phyloP scores from a whole-genome alignment of 352 stramenopile genomes.

The Globisporangium lucens region DNA sequence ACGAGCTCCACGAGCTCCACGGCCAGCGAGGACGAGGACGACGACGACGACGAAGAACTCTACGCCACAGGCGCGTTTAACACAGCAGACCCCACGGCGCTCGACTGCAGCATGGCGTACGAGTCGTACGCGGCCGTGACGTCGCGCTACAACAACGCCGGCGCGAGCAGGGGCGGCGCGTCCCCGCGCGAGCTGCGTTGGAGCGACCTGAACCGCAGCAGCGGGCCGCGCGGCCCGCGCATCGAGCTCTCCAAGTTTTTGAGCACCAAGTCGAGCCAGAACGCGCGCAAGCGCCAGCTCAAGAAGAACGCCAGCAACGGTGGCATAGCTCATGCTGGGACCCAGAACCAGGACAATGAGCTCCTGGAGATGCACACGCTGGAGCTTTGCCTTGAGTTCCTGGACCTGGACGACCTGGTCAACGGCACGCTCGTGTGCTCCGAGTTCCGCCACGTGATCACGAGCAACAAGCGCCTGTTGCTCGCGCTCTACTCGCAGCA shows the following conservation, averaged over 20 bases:
- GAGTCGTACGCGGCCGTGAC: conserved; percentile 73
- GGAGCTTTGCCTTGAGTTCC: conserved; percentile 76
- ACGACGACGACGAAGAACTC: conserved; percentile 14
- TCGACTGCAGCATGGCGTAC: conserved; percentile 56
- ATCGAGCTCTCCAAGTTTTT: conserved; percentile 29
- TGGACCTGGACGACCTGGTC: conserved; percentile 50
- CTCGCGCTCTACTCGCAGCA: conserved; percentile 58
- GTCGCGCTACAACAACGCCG: conserved; percentile 31
- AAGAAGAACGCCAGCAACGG: conserved; percentile 5
- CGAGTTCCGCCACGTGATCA: conserved; percentile 58
- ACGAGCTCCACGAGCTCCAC: conserved; percentile 29
- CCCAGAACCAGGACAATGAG: conserved; percentile 13
- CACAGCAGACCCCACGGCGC: background rate
- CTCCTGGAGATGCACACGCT: conserved; percentile 48
- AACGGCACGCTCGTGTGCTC: conserved; percentile 39
- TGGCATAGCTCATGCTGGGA: background rate
- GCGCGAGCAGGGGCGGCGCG: conserved; percentile 11
- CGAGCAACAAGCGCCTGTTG: conserved; percentile 39
- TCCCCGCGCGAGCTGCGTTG: conserved; percentile 49
- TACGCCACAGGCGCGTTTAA: background rate
- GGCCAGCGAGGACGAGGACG: conserved; percentile 35
- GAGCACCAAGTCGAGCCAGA: conserved; percentile 23
- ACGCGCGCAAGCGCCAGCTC: conserved; percentile 28
- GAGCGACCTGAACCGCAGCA: conserved; percentile 60
- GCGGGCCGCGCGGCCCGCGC: conserved; percentile 46